A percentile compares a stretch with the other conserved stretches of the same genome.
Evolutionary conservation across 768 basidiomycete species (phyloP).

Genomic region (Suillus spraguei): DNA sequence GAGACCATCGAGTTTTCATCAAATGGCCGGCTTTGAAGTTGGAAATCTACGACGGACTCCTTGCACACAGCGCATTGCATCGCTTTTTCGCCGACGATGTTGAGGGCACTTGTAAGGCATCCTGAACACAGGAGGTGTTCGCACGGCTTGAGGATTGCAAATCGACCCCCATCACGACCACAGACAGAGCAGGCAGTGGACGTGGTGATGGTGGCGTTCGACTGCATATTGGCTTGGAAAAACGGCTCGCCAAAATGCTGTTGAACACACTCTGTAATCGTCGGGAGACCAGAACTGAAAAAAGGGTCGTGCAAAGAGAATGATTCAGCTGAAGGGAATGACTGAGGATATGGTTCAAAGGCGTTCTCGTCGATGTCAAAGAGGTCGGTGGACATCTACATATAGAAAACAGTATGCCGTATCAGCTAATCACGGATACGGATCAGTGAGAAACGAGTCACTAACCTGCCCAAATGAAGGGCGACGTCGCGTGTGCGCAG

Average conservation of each 20-base stretch:
- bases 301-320: slow-evolving; percentile 46
- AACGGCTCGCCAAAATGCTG: slow-evolving; percentile 25
- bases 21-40: slow-evolving; percentile 38
- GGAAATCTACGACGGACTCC: slow-evolving; percentile 68
- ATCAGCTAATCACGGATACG: slow-evolving; percentile 21
- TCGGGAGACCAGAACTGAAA: slow-evolving; percentile 35
- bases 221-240: slow-evolving; percentile 26
- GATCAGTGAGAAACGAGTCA: slow-evolving; percentile 13
- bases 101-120: slow-evolving; percentile 83
- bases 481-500: slow-evolving; percentile 52
- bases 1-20: slow-evolving; percentile 27
- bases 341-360: slow-evolving; percentile 50
- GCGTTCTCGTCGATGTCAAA: slow-evolving; percentile 80
- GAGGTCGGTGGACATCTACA: slow-evolving; percentile 53
- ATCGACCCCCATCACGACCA: slow-evolving; percentile 44
- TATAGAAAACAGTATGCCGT: slow-evolving; percentile 17
- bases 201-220: slow-evolving; percentile 14
- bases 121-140: slow-evolving; percentile 75
- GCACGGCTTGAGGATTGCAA: slow-evolving; percentile 77
- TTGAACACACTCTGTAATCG: slow-evolving; percentile 32
- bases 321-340: slow-evolving; percentile 37
- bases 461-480: slow-evolving; percentile 44
- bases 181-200: slow-evolving; percentile 63
- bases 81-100: slow-evolving; percentile 89
- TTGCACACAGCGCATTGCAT: slow-evolving; percentile 86